Base-by-base conservation (phyloP, 1,284 basidiomycete species). In the Clitocybe nebularis region DNA sequence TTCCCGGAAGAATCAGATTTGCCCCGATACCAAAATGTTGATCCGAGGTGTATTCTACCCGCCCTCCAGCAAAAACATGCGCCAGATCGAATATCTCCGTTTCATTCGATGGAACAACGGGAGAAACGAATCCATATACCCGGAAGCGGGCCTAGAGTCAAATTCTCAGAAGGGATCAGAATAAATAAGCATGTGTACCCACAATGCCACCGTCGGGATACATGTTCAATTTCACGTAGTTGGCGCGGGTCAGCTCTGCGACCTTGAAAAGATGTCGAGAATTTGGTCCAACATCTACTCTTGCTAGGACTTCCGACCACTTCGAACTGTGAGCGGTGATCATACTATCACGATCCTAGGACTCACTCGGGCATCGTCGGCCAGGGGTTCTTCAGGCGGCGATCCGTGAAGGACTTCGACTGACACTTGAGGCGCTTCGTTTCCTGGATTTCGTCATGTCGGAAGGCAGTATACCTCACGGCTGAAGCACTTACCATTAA, bases 141-240 rank as follows among this genome's bases (percentile, higher is more conserved):
- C 91, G 74, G 70, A 93, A 93, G 19, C 91, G 79, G 39, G 88
- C 90, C 89, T 93, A 47, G 4, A 44, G 14, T 47, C 33, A 41
- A 43, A 44, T 45, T 35, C 43, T 50, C 38, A 46, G 29, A 44
- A 48, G 40, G 49, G 30, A 19, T 14, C 21, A 23, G 41, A 38
- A 32, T 13, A 41, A 35, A 22, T 9, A 20, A 35, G 36, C 10
- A 14, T 44, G 20, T 49, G 36, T 32, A 69, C 88, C 64, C 58
- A 92, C 92, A 59, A 92, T 90, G 2, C 95, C 95, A 35, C 95
- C 96, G 60, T 99, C 95, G 1, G 95, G 95, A 63, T 93, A 93
- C 84, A 96, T 95, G 55, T 89, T 86, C 30, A 98, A 77, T 66
- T 92, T 96, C 50, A 98, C 81, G 59, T 89, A 91, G 50, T 87